phyloP scores from a whole-genome alignment of 163 green algal genomes.

The Scenedesmus sp. region DNA sequence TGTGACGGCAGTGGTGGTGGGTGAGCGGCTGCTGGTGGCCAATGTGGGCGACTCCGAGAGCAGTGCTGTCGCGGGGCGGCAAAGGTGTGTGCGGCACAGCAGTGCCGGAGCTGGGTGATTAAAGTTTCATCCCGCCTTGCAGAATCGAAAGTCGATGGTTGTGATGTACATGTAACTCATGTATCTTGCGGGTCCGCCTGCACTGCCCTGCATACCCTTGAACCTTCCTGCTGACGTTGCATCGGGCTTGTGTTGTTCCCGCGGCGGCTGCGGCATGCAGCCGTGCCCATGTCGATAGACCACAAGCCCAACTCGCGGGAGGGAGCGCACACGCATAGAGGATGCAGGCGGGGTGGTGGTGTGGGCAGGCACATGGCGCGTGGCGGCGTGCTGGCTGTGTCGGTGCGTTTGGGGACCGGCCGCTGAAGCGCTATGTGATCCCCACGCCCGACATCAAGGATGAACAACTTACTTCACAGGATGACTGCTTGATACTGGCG shows the following conservation, averaged over 20 bases:
- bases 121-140: no score
- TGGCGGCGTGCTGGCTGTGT: constrained; percentile 94
- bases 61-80: constrained; percentile 83
- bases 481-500: constrained; percentile 68
- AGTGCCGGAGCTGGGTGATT: background rate
- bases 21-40: constrained; percentile 86
- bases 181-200: background rate
- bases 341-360: constrained; percentile 90
- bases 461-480: background rate
- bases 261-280: constrained; percentile 55
- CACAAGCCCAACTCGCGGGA: constrained; percentile 97
- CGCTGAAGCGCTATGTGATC: constrained; percentile 90
- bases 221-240: background rate
- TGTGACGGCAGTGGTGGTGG: constrained; percentile 89
- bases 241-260: background rate
- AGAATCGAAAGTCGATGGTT: no score
- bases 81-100: constrained; percentile 71
- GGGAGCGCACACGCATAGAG: constrained; percentile 95
- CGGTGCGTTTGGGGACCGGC: constrained; percentile 89
- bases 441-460: constrained; percentile 77
- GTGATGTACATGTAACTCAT: background rate
- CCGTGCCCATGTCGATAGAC: constrained; percentile 86
- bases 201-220: background rate
- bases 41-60: constrained; percentile 96
- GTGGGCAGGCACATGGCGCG: constrained; percentile 95